Conservation (phyloP, 2,329 filamentous ascomycete genomes). For the Fusarium sp. region DNA sequence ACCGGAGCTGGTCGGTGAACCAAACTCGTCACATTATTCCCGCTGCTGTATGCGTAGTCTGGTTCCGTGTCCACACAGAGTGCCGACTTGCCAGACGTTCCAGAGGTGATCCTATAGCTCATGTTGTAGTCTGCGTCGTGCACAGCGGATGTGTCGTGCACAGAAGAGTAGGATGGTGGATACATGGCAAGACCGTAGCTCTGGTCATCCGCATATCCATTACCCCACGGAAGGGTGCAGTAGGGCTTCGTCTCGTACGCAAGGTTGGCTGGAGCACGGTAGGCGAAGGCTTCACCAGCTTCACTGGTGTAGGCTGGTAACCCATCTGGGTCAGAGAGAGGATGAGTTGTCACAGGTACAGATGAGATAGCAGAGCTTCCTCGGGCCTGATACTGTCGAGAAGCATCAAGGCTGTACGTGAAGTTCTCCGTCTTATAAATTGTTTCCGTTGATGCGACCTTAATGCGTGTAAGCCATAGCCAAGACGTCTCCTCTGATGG, state of each 20-base stretch:
- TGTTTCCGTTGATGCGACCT: slow-evolving; percentile 52
- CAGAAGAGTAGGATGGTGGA: slow-evolving; percentile 30
- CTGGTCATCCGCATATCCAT: slow-evolving; percentile 46
- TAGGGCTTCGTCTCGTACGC: slow-evolving; percentile 45
- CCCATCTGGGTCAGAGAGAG: slow-evolving; percentile 35
- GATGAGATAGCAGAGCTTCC: slow-evolving; percentile 33
- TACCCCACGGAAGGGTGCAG: slow-evolving; percentile 43
- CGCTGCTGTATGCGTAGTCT: slow-evolving; percentile 44
- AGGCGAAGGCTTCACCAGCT: slow-evolving; percentile 31
- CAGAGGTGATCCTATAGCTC: slow-evolving; percentile 44
- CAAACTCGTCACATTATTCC: slow-evolving; percentile 25
- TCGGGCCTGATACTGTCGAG: slow-evolving; percentile 49
- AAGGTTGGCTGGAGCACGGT: slow-evolving; percentile 40
- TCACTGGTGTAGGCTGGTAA: slow-evolving; percentile 35
- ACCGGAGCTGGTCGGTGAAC: slow-evolving; percentile 26
- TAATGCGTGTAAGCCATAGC: slow-evolving; percentile 6
- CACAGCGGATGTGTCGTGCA: slow-evolving; percentile 38
- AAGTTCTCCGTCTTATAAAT: slow-evolving; percentile 45
- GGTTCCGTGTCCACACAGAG: slow-evolving; percentile 47
- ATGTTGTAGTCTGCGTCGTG: slow-evolving; percentile 46
- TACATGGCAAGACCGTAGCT: slow-evolving; percentile 45
- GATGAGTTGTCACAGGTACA: slow-evolving; percentile 18
- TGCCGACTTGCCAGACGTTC: slow-evolving; percentile 33
- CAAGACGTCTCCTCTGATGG: not conserved
- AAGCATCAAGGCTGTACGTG: slow-evolving; percentile 49